These are phyloP conservation scores for Porphyrellus cyaneotinctus DNA, from an alignment of 768 basidiomycete species.

Conservation along the genomic window DNA sequence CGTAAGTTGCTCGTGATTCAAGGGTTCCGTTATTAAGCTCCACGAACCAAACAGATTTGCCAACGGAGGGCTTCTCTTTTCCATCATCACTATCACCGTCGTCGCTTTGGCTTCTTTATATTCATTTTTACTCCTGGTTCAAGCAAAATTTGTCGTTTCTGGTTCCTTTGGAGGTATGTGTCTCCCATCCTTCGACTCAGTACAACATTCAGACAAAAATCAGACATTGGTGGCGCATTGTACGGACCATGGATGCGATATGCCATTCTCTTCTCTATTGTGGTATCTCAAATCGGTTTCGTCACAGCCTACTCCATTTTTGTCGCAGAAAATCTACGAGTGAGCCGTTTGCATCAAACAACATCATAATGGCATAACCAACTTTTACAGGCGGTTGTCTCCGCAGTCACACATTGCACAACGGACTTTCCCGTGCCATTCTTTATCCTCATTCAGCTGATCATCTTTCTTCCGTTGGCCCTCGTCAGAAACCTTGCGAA, in stretches of 20 bases:
- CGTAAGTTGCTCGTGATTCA: conserved; percentile 39
- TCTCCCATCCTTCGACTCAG: background rate
- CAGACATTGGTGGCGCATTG: conserved; percentile 89
- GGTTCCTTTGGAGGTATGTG: conserved; percentile 87
- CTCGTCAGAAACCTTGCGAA: conserved; percentile 94
- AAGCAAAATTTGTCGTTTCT: conserved; percentile 82
- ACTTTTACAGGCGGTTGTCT: conserved; percentile 66
- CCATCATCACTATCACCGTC: conserved; percentile 64
- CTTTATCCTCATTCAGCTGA: conserved; percentile 78
- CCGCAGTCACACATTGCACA: conserved; percentile 74
- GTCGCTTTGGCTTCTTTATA: conserved; percentile 88
- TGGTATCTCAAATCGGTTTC: conserved; percentile 87
- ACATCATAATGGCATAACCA: background rate
- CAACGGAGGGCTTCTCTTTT: conserved; percentile 95
- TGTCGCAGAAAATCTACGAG: conserved; percentile 84
- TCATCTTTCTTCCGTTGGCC: conserved; percentile 86
- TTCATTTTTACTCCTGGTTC: conserved; percentile 88
- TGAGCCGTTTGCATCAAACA: conserved; percentile 9
- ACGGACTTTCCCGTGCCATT: conserved; percentile 64
- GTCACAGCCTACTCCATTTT: conserved; percentile 93
- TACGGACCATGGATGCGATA: conserved; percentile 95
- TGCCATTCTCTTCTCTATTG: conserved; percentile 81
- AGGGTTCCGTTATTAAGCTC: conserved; percentile 2
- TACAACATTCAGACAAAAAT: background rate
- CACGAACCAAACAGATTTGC: conserved; percentile 58